Base-by-base conservation (phyloP, 306 rosid species). In the Bauhinia variegata region DNA sequence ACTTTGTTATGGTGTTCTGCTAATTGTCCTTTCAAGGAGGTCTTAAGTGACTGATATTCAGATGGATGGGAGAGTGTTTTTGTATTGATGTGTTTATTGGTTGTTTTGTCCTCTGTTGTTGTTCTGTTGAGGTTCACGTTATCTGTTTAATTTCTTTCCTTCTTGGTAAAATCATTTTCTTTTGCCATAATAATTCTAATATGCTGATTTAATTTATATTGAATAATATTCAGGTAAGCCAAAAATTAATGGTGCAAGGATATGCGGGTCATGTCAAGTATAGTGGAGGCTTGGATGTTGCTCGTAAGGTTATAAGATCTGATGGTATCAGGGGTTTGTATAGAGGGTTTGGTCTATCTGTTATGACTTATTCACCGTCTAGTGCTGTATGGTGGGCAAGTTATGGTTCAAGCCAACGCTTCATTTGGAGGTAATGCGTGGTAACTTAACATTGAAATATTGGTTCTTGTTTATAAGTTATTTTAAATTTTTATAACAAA, bases 341-440 rank as follows among this genome's bases (percentile, higher is more conserved):
- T 75, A 87, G 81, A 76, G 97, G 97, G 66, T 91, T 89, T 72
- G 95, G 97, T 53, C 81, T 91, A 61, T 91, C 97, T 44, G 77
- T 91, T 67, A 80, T 91, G 91, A 91, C 97, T 54, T 91, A 91
- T 70, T 81, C 95, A 34, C 96, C 97, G 57, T 89, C 97, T 41
- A 91, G 90, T 57, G 97, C 92, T 75, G 96, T 91, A 46, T 91
- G 97, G 97, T 91, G 97, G 97, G 92, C 96, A 70, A 88, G 92
- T 73, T 91, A 91, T 60, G 96, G 96, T 75, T 86, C 96, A 67
- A 91, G 96, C 79, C 91, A 91, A 78, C 95, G 91, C 63, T 58
- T 72, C 64, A 76, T 91, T 76, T 87, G 97, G 97, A 91, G 97
- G 97, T 92, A 84, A 87, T 96, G 76, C 74, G 67, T 87, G 80